phyloP scores from a whole-genome alignment of 345 rosid genomes.

The Psidium guajava region DNA sequence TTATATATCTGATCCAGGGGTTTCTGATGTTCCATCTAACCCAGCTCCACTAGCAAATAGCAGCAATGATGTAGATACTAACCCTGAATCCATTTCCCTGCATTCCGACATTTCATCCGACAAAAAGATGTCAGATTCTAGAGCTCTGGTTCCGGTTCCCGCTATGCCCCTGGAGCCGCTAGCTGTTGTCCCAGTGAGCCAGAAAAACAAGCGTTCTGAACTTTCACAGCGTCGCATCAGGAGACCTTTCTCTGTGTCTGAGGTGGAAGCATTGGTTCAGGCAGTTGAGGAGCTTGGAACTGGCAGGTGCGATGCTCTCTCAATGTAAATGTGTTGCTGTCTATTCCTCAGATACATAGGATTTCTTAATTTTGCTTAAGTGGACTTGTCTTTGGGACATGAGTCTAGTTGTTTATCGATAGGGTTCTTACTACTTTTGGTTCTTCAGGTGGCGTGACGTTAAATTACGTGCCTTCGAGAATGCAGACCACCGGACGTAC shows the following conservation, averaged over 20 bases:
- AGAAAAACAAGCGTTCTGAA: constrained; percentile 59
- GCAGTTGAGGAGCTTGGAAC: constrained; percentile 94
- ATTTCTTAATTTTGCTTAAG: background rate
- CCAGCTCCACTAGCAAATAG: constrained; percentile 12
- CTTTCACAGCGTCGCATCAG: constrained; percentile 83
- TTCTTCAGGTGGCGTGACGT: constrained; percentile 82
- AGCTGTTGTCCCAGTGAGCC: constrained; percentile 57
- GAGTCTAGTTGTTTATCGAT: background rate
- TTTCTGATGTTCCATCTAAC: constrained; percentile 25
- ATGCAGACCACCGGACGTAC: constrained; percentile 68
- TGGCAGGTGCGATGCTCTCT: constrained; percentile 46
- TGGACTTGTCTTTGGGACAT: background rate
- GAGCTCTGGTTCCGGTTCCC: constrained; percentile 62
- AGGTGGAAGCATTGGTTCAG: constrained; percentile 87
- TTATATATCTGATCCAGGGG: constrained; percentile 24
- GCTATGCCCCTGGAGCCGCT: constrained; percentile 38
- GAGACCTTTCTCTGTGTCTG: constrained; percentile 93
- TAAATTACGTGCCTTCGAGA: constrained; percentile 58
- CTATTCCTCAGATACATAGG: background rate
- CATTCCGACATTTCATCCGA: constrained; percentile 35
- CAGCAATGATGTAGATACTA: constrained; percentile 24
- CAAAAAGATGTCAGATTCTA: constrained; percentile 38
- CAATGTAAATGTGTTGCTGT: background rate
- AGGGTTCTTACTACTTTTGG: background rate
- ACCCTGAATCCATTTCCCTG: constrained; percentile 26